Evolutionary conservation across 805 yeast genomes (phyloP).

Genomic region (Candida suzukii): DNA sequence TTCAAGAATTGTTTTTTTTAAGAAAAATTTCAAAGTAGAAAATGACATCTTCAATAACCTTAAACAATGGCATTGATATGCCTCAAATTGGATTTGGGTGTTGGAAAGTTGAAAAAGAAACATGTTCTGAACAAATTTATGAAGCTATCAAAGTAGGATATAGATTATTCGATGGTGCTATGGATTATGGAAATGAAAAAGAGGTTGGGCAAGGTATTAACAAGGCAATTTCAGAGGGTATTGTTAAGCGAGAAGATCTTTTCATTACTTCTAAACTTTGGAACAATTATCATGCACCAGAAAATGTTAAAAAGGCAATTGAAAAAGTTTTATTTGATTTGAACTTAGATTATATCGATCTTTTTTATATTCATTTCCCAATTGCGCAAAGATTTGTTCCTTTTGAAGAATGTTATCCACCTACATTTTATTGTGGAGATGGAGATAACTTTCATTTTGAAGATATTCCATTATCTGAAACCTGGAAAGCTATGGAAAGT

Average conservation of each 20-base stretch:
- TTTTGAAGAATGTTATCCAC: slow-evolving; percentile 38
- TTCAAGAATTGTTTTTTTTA: no score
- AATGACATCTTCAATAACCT: slow-evolving; percentile 7
- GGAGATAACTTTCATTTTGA: slow-evolving; percentile 36
- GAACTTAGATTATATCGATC: slow-evolving; percentile 39
- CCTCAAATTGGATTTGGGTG: slow-evolving; percentile 78
- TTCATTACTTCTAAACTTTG: slow-evolving; percentile 65
- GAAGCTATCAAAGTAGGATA: slow-evolving; percentile 77
- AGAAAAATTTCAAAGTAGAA: neutral
- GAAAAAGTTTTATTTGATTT: slow-evolving; percentile 34
- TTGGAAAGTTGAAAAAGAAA: slow-evolving; percentile 68
- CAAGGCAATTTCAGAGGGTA: slow-evolving; percentile 56
- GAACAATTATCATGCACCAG: slow-evolving; percentile 43
- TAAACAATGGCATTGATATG: slow-evolving; percentile 60
- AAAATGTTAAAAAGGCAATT: slow-evolving; percentile 34
- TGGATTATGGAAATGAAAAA: slow-evolving; percentile 60
- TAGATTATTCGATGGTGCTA: slow-evolving; percentile 62
- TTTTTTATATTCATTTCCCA: slow-evolving; percentile 46
- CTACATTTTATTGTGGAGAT: slow-evolving; percentile 38
- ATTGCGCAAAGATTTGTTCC: slow-evolving; percentile 38
- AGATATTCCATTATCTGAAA: slow-evolving; percentile 38
- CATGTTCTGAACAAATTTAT: slow-evolving; percentile 67
- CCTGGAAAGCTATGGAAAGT: slow-evolving; percentile 46
- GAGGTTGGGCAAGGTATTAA: slow-evolving; percentile 58
- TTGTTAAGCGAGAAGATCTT: slow-evolving; percentile 63